Evolutionary conservation across 306 rosid species (phyloP).

Genomic region (Citrullus colocynthis): DNA sequence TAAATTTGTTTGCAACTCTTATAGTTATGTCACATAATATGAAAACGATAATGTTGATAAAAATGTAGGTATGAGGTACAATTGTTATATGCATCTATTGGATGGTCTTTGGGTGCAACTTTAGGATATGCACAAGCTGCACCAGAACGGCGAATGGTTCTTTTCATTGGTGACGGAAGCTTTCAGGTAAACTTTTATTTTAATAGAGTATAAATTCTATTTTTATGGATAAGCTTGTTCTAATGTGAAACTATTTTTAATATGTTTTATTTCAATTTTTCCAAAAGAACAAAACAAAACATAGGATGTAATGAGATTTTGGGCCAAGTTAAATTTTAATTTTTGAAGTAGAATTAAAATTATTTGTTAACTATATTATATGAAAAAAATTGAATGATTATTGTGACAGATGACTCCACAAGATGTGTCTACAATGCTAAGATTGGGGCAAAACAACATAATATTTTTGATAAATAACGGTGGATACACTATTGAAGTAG

Average conservation of each 20-base stretch:
- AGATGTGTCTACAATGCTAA: not conserved
- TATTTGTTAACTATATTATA: no score
- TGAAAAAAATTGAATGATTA: not conserved
- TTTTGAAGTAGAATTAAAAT: no score
- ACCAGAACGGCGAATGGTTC: not conserved
- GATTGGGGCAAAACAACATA: constrained; percentile 35
- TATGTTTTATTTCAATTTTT: no score
- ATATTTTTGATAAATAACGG: constrained; percentile 46
- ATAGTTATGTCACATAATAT: no score
- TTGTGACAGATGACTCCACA: not conserved
- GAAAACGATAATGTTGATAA: not conserved
- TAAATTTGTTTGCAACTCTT: not conserved
- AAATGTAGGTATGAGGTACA: not conserved
- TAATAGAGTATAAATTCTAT: not conserved
- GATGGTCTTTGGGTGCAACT: not conserved
- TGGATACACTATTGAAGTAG: constrained; percentile 38
- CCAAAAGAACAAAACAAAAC: no score
- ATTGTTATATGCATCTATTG: not conserved
- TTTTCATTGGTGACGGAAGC: not conserved
- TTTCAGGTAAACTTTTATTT: not conserved
- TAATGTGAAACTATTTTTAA: no score
- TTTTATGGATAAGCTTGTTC: no score
- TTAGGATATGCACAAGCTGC: not conserved
- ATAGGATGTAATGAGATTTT: no score
- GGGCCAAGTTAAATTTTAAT: no score